Evolutionary conservation across 2,329 filamentous ascomycete genomes (phyloP), one percentile per base, ranked within the genome.

Genomic region (Coniochaeta ligniaria): DNA sequence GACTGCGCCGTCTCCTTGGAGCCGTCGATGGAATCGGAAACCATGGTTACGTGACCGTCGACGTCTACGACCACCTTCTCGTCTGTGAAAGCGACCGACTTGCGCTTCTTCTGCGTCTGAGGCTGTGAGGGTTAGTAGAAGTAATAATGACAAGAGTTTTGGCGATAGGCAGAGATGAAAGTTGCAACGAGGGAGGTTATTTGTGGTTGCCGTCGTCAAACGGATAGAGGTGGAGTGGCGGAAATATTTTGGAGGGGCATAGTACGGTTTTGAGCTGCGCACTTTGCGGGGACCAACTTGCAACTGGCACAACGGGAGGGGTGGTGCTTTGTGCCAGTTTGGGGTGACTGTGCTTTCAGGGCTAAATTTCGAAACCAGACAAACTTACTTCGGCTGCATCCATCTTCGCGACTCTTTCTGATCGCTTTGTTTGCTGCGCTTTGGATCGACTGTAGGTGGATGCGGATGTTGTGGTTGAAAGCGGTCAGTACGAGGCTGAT

Each of bases 71-170:
- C 87, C 66, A 90, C 84, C 69, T 91, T 85, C 71, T 91, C 91
- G 76, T 95, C 90, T 73, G 89, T 93, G 76, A 98, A 98, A 66
- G 92, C 88, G 71, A 98, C 94, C 55, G 92, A 96, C 80, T 98
- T 96, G 78, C 93, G 90, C 71, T 89, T 57, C 31, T 57, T 57
- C 7, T 38, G 54, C 38, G 69, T 67, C 20, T 57, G 33, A 22
- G 31, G 24, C 14, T 6, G 64, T 59, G 50, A 63, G 57, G 59
- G 66, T 68, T 62, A 69, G 68, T 56, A 61, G 20, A 17, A 2
- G 11, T 5, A 55, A 3, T 5, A 55, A 3, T n/a, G 52, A 55
- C 28, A 33, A 55, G 26, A 47, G 26, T 6, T 31, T 22, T 17
- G 28, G 22, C 47, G n/a, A 35, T 55, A 55, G 38, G 2, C 5